Base-by-base conservation (phyloP, 257 asterid species). In the Solanum lycopersicoides region DNA sequence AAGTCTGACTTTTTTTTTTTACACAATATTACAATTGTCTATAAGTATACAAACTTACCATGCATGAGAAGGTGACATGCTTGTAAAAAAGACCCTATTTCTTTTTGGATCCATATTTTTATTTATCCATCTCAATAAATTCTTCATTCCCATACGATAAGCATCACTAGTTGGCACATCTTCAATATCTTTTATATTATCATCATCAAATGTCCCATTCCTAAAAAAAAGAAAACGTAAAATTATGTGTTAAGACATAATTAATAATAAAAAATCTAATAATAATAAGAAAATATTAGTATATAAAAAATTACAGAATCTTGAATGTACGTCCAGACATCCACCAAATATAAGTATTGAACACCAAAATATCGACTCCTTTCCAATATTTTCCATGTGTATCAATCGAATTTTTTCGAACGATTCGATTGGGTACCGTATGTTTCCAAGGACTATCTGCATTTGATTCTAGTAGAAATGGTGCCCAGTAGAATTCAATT, bases 291-390 rank as follows among this genome's bases (percentile, higher is more conserved):
- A 12, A 68, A 35, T 20, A 28, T 45, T 85, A 37, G 39, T 37
- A 21, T 71, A 16, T 68, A 56, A 20, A 30, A 34, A 16, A 80
- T 87, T 90, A 96, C 98, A 93, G 59, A 42, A 96, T 85, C 69
- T 93, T 90, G 89, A 96, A 90, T 66, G 88, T 87, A 18, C 41
- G 65, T 63, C 94, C 95, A 3, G 92, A 39, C 85, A 89, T 91
- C 99, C 99, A 95, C 99, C 99, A 97, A 69, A 94, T 89, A 82
- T 95, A 97, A 7, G 98, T 90, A 88, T 95, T 94, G 94, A 97
- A 94, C 12, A 97, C 92, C 82, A 97, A 71, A n/a, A 97, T 94
- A 53, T 97, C 97, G 0, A 92, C 98, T 60, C 91, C 93, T 89
- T 89, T 92, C 99, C 99, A 95, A 39, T 92, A 83, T 9, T 91